Evolutionary conservation across 306 rosid genomes (phyloP).

Genomic region (Begonia peltatifolia): DNA sequence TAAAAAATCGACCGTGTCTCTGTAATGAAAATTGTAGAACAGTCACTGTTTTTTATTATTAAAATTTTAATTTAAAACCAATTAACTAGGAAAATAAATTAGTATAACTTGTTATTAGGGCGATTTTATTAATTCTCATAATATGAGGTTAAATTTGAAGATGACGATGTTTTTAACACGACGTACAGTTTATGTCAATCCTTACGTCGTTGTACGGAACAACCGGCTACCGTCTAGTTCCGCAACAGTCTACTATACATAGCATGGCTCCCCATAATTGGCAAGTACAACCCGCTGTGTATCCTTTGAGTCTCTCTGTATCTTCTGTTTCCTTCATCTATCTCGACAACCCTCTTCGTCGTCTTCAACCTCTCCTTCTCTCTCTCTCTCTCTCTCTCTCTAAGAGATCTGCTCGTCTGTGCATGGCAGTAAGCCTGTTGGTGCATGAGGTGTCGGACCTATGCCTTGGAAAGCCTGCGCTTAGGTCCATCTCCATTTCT

Average conservation of each 20-base stretch:
- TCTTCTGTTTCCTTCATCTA: neutral
- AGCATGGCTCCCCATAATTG: neutral
- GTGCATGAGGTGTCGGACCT: slow-evolving; percentile 50
- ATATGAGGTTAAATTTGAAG: too few species aligned
- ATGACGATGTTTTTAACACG: too few species aligned
- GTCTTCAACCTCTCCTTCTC: neutral
- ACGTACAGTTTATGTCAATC: too few species aligned
- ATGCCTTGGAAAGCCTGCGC: slow-evolving; percentile 78
- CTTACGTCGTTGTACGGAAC: neutral
- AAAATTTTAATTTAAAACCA: too few species aligned
- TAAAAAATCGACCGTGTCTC: too few species aligned
- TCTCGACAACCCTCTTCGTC: neutral
- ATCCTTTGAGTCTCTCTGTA: neutral
- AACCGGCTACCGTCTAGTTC: slow-evolving; percentile 12
- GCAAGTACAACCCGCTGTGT: too few species aligned
- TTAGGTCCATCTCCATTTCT: slow-evolving; percentile 31
- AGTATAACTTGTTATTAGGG: too few species aligned
- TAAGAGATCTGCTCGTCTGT: slow-evolving; percentile 9
- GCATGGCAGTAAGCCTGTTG: slow-evolving; percentile 60
- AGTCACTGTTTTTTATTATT: too few species aligned
- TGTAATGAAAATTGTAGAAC: too few species aligned
- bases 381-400: neutral
- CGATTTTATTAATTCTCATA: too few species aligned
- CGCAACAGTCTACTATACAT: slow-evolving; percentile 1
- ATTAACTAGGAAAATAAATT: too few species aligned